These are phyloP conservation scores for Ustulina deusta DNA, from an alignment of 2,329 filamentous ascomycete genomes.

Conservation along the genomic window DNA sequence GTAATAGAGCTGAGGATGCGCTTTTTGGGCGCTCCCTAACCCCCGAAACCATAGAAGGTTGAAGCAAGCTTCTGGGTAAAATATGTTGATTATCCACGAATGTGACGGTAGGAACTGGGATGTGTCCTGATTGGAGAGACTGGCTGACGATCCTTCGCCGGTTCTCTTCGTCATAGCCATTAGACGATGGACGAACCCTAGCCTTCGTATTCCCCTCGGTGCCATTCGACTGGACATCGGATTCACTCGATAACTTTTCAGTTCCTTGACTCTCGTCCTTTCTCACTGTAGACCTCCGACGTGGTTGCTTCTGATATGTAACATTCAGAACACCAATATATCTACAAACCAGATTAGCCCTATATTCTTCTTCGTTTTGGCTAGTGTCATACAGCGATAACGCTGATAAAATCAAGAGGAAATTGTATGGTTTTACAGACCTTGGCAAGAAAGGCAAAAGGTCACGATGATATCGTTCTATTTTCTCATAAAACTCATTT, in stretches of 20 bases:
- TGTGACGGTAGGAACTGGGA: slow-evolving; percentile 86
- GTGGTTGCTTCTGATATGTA: slow-evolving; percentile 87
- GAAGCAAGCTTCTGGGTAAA: slow-evolving; percentile 84
- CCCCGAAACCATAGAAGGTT: slow-evolving; percentile 60
- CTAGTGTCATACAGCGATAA: neutral
- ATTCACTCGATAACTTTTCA: slow-evolving; percentile 43
- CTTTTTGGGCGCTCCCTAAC: slow-evolving; percentile 53
- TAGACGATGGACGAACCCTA: slow-evolving; percentile 30
- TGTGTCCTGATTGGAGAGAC: slow-evolving; percentile 74
- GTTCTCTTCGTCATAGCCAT: slow-evolving; percentile 43
- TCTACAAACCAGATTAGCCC: slow-evolving; percentile 60
- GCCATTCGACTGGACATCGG: slow-evolving; percentile 54
- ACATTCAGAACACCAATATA: slow-evolving; percentile 98
- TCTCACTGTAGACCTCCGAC: slow-evolving; percentile 69
- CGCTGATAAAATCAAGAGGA: slow-evolving; percentile 8
- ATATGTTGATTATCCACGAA: slow-evolving; percentile 96
- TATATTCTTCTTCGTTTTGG: slow-evolving; percentile 8
- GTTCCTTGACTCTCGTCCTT: slow-evolving; percentile 58
- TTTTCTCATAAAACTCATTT: slow-evolving; percentile 98
- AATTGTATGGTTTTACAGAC: slow-evolving; percentile 56
- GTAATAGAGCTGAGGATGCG: slow-evolving; percentile 51
- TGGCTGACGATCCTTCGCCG: slow-evolving; percentile 71
- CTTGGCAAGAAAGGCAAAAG: slow-evolving; percentile 91
- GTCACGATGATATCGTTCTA: slow-evolving; percentile 90
- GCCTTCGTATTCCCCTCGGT: slow-evolving; percentile 38